Evolutionary conservation across 106 monocot genomes (phyloP), one percentile per base, ranked within the genome.

Genomic region (Acorus calamus): DNA sequence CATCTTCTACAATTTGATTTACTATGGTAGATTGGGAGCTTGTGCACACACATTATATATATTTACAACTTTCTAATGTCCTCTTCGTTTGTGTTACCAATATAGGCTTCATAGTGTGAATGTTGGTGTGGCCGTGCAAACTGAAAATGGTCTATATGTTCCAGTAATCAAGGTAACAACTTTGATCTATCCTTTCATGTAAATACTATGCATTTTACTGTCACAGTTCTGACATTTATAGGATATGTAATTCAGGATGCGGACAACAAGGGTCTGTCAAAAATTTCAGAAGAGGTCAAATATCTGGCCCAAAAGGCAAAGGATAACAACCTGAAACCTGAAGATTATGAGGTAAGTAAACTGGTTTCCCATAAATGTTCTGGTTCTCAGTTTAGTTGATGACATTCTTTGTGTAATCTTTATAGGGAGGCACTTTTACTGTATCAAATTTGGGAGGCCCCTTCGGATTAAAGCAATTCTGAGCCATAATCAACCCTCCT

Each of bases 401-500:
- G 2, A 44, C 13, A 28, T 11, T 67, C 6, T 55, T 42, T 61
- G 43, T 61, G 1, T 46, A 3, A 55, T 43, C 12, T 66, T 46
- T 45, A 46, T 71, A 98, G 96, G 96, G 96, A 74, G 96, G 96
- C 47, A 98, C 96, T 72, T 98, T 71, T n/a, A n/a, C n/a, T n/a
- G n/a, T n/a, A n/a, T n/a, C n/a, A n/a, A n/a, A n/a, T n/a, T n/a
- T n/a, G n/a, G 96, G 96, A 72, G 96, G 91, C 1, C 96, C 96
- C 3, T 98, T 98, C 57, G 96, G 96, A 60, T 55, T 98, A 8
- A 98, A 98, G 62, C 96, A 98, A 81, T 98, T 98, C 60, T 91
- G 87, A 63, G 96, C 96, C 53, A 98, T 98, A 53, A 82, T 98
- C 56, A 98, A 92, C 71, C 96, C 96, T 69, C 96, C 96, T 4